A percentile compares a stretch with the other conserved stretches of the same genome.
Evolutionary conservation across 2,329 filamentous ascomycete species (phyloP).

Genomic region (Aspergillus hortae): DNA sequence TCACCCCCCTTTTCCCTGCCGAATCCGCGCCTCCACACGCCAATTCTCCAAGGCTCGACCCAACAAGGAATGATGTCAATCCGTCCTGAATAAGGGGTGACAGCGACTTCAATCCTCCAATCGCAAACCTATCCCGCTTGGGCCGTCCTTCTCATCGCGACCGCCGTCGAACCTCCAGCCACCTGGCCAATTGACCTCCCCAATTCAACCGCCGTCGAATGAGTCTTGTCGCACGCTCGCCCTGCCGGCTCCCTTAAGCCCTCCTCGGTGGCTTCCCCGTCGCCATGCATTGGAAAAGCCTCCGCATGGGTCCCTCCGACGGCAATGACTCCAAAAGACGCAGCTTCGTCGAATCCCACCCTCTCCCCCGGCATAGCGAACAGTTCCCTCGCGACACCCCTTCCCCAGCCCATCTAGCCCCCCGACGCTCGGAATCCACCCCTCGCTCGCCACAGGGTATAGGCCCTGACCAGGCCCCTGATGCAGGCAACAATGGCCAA

Average conservation of each 20-base stretch:
- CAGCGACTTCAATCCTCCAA: not conserved
- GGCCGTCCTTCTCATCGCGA: not conserved
- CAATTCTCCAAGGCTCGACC: not conserved
- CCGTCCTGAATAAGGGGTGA: not conserved
- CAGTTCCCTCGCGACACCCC: constrained; percentile 33
- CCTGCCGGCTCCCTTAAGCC: constrained; percentile 17
- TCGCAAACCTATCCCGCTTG: not conserved
- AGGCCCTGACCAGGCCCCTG: constrained; percentile 16
- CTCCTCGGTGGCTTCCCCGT: constrained; percentile 16
- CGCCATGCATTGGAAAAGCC: constrained; percentile 41
- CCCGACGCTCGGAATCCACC: constrained; percentile 34
- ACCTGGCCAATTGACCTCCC: not conserved
- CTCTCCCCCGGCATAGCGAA: constrained; percentile 33
- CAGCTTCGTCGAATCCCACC: constrained; percentile 27
- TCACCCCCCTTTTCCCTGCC: constrained; percentile 11
- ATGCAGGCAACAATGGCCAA: constrained; percentile 7
- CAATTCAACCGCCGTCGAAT: constrained; percentile 7
- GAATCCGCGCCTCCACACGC: constrained; percentile 10
- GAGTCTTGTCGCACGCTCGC: constrained; percentile 8
- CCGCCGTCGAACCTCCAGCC: not conserved
- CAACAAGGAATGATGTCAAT: not conserved
- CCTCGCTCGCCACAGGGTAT: constrained; percentile 22
- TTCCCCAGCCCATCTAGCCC: constrained; percentile 24
- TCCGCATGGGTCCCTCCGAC: constrained; percentile 33
- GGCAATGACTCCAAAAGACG: constrained; percentile 33